phyloP scores from a whole-genome alignment of 495 filamentous ascomycete genomes.

The Schizothecium vesticola region DNA sequence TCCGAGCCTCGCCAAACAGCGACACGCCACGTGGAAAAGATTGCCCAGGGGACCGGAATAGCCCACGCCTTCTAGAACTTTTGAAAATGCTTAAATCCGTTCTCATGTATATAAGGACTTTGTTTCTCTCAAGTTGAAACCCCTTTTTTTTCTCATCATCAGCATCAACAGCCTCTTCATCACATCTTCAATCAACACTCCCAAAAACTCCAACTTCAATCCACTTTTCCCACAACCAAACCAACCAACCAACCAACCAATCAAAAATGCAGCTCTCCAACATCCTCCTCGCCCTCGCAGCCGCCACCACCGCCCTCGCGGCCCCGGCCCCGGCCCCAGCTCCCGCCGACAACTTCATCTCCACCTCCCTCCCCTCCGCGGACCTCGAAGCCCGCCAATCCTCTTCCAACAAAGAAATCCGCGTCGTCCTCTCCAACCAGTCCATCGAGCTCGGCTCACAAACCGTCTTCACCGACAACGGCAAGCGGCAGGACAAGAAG shows the following conservation, averaged over 20 bases:
- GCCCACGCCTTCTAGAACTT: not conserved
- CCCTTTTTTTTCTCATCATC: not conserved
- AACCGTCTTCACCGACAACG: not conserved
- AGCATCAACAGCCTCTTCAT: conserved; percentile 2
- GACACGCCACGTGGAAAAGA: not conserved
- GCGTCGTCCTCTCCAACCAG: conserved; percentile 3
- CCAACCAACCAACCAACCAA: not conserved
- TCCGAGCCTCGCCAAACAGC: not conserved
- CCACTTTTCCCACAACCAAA: not conserved
- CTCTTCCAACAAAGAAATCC: not conserved
- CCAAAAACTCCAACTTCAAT: not conserved
- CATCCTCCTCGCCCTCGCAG: not conserved
- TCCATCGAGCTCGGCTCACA: not conserved
- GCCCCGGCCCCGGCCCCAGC: not conserved
- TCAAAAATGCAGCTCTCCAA: conserved; percentile 5
- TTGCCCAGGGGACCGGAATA: not conserved
- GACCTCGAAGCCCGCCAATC: not conserved
- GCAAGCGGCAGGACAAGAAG: not conserved
- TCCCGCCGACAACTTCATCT: not conserved
- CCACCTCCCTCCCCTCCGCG: not conserved
- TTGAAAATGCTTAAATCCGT: no score
- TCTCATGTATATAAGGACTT: conserved; percentile 3
- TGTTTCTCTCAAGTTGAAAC: conserved; percentile 4
- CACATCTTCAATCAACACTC: not conserved
- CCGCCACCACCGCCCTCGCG: not conserved